Evolutionary conservation across 768 basidiomycete species (phyloP), one percentile per base, ranked within the genome.

Genomic region (Mycena latifolia): DNA sequence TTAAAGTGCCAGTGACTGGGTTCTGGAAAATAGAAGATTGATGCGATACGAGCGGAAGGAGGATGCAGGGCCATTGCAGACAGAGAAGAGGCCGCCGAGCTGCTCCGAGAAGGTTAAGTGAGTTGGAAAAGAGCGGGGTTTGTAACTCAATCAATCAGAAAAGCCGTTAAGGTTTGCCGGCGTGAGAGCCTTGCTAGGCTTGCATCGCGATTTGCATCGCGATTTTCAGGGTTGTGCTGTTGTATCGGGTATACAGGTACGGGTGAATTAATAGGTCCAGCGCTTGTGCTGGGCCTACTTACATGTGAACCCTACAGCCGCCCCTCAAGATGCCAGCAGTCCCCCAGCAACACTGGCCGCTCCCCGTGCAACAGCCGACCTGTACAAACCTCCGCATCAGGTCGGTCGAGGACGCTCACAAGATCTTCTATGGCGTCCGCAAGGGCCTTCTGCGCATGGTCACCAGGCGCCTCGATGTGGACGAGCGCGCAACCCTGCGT

Each of bases 381-480:
- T 90, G 89, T 75, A 84, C 79, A 55, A 87, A 89, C 71, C 79
- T 89, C 61, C 91, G 92, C 73, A 92, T 94, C 71, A 90, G 92
- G 69, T 91, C 90, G 39, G 88, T 88, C 29, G 84, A 85, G 57
- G 93, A 94, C 76, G 92, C 92, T 3, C 93, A 93, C 77, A 91
- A 88, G 75, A 90, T 94, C 72, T 94, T 94, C 78, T 88, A 85
- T 70, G 92, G 88, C 27, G 84, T 93, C 59, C 86, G 88, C 60
- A 81, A 82, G 59, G 88, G 87, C 46, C 66, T 84, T 25, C 82
- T 94, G 52, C 86, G 86, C 62, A 90, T 93, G 85, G 89, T 94
- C 70, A 89, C 90, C 28, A 85, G 91, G 67, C 86, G 93, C 35
- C 83, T 94, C 55, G 92, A 93, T 71, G 87, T 91, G 47, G 90